Evolutionary conservation across 305 asterid species (phyloP).

Genomic region (Striga hermonthica): DNA sequence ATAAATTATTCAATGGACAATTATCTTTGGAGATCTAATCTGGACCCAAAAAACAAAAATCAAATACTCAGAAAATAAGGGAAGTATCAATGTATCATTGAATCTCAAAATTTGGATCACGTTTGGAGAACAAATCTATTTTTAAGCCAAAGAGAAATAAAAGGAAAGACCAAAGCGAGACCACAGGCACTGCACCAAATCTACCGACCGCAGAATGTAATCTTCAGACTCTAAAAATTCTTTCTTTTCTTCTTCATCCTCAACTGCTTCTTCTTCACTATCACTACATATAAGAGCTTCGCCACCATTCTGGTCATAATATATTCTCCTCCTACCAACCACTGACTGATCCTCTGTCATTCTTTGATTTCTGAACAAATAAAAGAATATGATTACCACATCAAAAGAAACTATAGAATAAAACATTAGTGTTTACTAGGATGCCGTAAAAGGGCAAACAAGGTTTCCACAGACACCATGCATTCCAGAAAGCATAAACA

Average conservation of each 20-base stretch:
- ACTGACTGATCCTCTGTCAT: slow-evolving; percentile 98
- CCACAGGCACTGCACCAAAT: slow-evolving; percentile 29
- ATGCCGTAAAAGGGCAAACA: slow-evolving; percentile 16
- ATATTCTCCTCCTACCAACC: slow-evolving; percentile 93
- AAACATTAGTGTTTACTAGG: not conserved
- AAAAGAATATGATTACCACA: slow-evolving; percentile 12
- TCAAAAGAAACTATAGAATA: slow-evolving; percentile 25
- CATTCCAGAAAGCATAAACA: slow-evolving; percentile 6
- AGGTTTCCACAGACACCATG: slow-evolving; percentile 5
- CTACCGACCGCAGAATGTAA: slow-evolving; percentile 77
- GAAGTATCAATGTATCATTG: not conserved
- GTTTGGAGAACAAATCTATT: slow-evolving; percentile 11
- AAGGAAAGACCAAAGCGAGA: slow-evolving; percentile 25
- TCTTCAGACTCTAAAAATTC: slow-evolving; percentile 86
- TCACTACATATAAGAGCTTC: slow-evolving; percentile 98
- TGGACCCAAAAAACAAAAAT: slow-evolving; percentile 15
- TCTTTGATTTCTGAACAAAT: slow-evolving; percentile 72
- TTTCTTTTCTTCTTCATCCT: slow-evolving; percentile 79
- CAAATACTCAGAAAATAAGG: slow-evolving; percentile 13
- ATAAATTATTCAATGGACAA: slow-evolving; percentile 21
- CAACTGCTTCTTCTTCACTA: slow-evolving; percentile 85
- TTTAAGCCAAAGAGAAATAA: slow-evolving; percentile 15
- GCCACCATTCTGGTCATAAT: slow-evolving; percentile 86
- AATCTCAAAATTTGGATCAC: slow-evolving; percentile 23
- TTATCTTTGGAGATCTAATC: slow-evolving; percentile 13